Evolutionary conservation across 352 stramenopile genomes (phyloP).

Genomic region (Phytophthora syringae): DNA sequence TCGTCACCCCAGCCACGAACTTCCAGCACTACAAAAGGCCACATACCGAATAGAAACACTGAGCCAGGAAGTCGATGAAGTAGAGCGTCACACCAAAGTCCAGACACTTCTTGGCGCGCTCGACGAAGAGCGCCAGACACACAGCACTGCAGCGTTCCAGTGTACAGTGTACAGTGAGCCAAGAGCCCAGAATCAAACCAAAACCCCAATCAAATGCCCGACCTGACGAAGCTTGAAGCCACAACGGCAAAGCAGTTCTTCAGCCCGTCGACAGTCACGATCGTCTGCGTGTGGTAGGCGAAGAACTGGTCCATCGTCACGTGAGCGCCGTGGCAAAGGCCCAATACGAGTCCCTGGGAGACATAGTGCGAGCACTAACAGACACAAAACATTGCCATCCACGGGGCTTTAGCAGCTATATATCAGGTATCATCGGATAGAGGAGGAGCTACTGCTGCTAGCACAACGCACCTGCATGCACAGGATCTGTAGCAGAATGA

Average conservation of each 20-base stretch:
- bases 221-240: slow-evolving; percentile 60
- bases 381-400: neutral
- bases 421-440: slow-evolving; percentile 4
- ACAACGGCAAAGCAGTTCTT: slow-evolving; percentile 85
- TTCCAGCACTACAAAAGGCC: neutral
- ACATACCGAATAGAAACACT: slow-evolving; percentile 85
- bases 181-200: neutral
- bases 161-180: slow-evolving; percentile 3
- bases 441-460: neutral
- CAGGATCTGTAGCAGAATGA: slow-evolving; percentile 88
- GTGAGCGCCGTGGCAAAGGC: slow-evolving; percentile 74
- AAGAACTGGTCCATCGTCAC: slow-evolving; percentile 87
- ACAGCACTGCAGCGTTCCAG: slow-evolving; percentile 73
- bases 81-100: slow-evolving; percentile 92
- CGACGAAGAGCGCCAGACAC: slow-evolving; percentile 81
- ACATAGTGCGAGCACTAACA: slow-evolving; percentile 84
- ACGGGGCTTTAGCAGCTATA: neutral
- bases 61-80: slow-evolving; percentile 84
- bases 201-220: neutral
- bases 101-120: slow-evolving; percentile 91
- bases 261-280: slow-evolving; percentile 77
- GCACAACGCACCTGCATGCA: slow-evolving; percentile 78
- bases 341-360: slow-evolving; percentile 69
- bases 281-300: slow-evolving; percentile 80
- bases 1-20: no score